Evolutionary conservation across 2,329 filamentous ascomycete species (phyloP).

Genomic region (Aspergillus sp.): DNA sequence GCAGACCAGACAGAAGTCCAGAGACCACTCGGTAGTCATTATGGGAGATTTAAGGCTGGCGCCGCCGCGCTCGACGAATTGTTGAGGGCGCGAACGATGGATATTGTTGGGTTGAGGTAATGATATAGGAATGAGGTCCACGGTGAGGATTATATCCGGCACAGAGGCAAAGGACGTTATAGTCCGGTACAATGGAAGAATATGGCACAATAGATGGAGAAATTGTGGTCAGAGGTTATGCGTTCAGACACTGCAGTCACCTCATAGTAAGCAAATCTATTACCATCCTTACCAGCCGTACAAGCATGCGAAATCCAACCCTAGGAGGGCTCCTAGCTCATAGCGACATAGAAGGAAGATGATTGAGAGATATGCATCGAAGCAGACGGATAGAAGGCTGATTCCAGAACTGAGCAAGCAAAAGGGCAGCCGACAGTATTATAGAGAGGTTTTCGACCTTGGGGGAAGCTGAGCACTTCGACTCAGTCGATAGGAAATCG

Average conservation of each 20-base stretch:
- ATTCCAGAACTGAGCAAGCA: not conserved
- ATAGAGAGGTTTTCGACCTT: slow-evolving; percentile 3
- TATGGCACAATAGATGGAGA: slow-evolving; percentile 4
- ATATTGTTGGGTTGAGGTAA: not conserved
- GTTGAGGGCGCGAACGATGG: not conserved
- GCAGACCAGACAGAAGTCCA: slow-evolving; percentile 91
- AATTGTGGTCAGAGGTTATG: not conserved
- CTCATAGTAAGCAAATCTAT: slow-evolving; percentile 13
- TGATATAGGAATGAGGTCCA: not conserved
- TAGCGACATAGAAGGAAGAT: not conserved
- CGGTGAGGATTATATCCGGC: not conserved
- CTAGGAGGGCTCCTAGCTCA: not conserved
- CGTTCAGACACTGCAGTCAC: slow-evolving; percentile 7
- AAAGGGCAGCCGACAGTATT: not conserved
- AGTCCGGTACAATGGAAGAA: not conserved
- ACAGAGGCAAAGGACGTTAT: not conserved
- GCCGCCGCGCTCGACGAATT: not conserved
- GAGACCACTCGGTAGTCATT: slow-evolving; percentile 64
- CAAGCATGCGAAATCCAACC: not conserved
- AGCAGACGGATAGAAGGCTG: not conserved
- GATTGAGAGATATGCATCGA: not conserved
- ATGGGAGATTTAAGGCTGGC: not conserved
- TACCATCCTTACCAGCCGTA: slow-evolving; percentile 10
- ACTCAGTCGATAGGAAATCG: not conserved
- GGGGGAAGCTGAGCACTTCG: slow-evolving; percentile 3